phyloP scores from a whole-genome alignment of 73 alveolate species.

The Urostyla sp. region DNA sequence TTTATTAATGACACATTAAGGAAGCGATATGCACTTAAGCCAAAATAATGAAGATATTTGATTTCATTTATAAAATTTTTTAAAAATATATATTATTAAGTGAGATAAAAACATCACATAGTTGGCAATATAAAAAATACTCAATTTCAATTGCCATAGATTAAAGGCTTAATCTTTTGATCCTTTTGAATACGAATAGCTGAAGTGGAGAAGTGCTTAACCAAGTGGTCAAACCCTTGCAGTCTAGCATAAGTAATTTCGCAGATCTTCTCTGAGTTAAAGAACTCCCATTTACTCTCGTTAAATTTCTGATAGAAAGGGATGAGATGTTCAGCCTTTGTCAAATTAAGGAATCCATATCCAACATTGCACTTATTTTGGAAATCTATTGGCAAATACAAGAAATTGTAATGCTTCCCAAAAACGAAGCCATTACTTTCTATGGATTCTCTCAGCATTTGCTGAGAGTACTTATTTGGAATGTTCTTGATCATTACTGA shows the following conservation, averaged over 20 bases:
- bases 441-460: constrained; percentile 31
- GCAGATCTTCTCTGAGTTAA: constrained; percentile 68
- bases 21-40: too few species aligned
- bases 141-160: background rate
- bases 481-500: constrained; percentile 86
- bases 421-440: constrained; percentile 22
- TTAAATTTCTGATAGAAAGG: constrained; percentile 78
- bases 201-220: constrained; percentile 70
- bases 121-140: too few species aligned
- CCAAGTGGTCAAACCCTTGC: constrained; percentile 63
- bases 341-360: constrained; percentile 88
- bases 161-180: constrained; percentile 39
- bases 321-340: constrained; percentile 68
- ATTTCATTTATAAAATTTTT: too few species aligned
- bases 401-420: constrained; percentile 32
- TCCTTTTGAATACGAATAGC: constrained; percentile 48
- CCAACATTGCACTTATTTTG: constrained; percentile 90
- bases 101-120: too few species aligned
- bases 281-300: constrained; percentile 83
- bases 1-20: constrained; percentile 33
- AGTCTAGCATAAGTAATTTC: constrained; percentile 73
- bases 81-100: too few species aligned
- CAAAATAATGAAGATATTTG: too few species aligned
- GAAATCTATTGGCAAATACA: constrained; percentile 61
- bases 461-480: constrained; percentile 78